Evolutionary conservation across 1,139 yeast genomes (phyloP).

Genomic region (Arxiozyma slooffiae): DNA sequence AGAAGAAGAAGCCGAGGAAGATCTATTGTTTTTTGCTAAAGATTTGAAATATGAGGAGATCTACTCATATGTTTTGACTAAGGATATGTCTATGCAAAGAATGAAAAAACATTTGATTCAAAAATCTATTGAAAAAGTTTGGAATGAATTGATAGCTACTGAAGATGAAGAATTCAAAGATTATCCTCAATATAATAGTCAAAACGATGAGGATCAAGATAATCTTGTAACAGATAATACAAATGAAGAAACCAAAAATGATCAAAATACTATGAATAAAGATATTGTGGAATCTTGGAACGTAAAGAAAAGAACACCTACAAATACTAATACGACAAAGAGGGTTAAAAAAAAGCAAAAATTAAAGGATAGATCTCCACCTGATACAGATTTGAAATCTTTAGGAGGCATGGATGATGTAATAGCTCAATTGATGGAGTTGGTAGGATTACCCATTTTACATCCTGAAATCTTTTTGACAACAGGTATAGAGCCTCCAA

Average conservation of each 20-base stretch:
- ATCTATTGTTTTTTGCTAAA: slow-evolving; percentile 46
- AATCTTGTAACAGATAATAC: slow-evolving; percentile 28
- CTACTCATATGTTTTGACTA: slow-evolving; percentile 44
- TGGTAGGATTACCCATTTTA: slow-evolving; percentile 80
- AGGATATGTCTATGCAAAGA: slow-evolving; percentile 57
- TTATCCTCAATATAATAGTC: slow-evolving; percentile 23
- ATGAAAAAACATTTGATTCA: slow-evolving; percentile 52
- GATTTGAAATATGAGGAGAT: slow-evolving; percentile 46
- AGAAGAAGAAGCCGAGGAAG: slow-evolving; percentile 30
- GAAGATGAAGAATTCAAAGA: slow-evolving; percentile 39
- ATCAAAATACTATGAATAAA: slow-evolving; percentile 61
- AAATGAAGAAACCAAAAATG: slow-evolving; percentile 52
- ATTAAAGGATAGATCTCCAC: slow-evolving; percentile 56
- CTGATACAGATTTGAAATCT: slow-evolving; percentile 54
- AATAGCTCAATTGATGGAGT: slow-evolving; percentile 75
- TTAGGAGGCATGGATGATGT: slow-evolving; percentile 86
- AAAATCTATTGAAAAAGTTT: slow-evolving; percentile 47
- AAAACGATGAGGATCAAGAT: slow-evolving; percentile 17
- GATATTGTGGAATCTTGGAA: slow-evolving; percentile 65
- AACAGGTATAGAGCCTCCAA: slow-evolving; percentile 93
- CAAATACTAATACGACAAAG: slow-evolving; percentile 15
- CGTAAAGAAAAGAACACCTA: slow-evolving; percentile 10
- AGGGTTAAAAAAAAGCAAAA: slow-evolving; percentile 31
- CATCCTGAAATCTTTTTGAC: slow-evolving; percentile 86
- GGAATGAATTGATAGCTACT: slow-evolving; percentile 34